Evolutionary conservation across 2,329 filamentous ascomycete species (phyloP), one percentile per base, ranked within the genome.

Genomic region (Escovopsis weberi): DNA sequence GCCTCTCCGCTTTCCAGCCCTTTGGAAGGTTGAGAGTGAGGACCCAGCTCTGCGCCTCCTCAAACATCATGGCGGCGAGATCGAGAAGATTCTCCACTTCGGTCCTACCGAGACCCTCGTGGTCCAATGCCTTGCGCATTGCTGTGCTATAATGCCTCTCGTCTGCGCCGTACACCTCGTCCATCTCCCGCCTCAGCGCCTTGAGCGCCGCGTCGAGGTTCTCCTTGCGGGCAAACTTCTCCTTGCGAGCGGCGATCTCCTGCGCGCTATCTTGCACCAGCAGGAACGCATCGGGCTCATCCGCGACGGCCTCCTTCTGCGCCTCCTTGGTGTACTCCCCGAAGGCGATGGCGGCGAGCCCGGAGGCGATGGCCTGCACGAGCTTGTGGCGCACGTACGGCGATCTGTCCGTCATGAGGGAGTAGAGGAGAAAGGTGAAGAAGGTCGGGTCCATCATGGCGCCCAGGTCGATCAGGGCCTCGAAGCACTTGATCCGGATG

Each of bases 401-500:
- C 2, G 79, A 82, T 19, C 67, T 64, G 55, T 82, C 78, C 2
- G 73, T 78, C 46, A 74, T 75, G 42, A 80, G 62, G 12, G 70
- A 66, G 23, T 70, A 69, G 30, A 81, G 62, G 36, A 82, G 61
- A 43, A 80, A 69, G 39, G 63, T 66, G 49, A 79, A 65, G 37
- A 82, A 66, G 2, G 61, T 59, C 2, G 71, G 63, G 42, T 75
- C 72, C 49, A 70, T 62, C 51, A 82, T 62, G 39, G 70, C 68
- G 0, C 75, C 76, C n/a, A 82, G 67, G 47, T 81, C 75, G 33
- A 81, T 66, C 37, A 83, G 59, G 9, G 72, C 69, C 50, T 81
- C 74, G 43, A 77, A 81, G 2, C 75, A 75, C 56, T 80, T 80
- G 58, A 82, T 72, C 19, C 78, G 73, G 41, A 82, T 75, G 33